A percentile compares a stretch with the other conserved stretches of the same genome.
These are phyloP conservation scores for Yamadazyma triangularis DNA, from an alignment of 1,139 yeast genomes.

Conservation along the genomic window DNA sequence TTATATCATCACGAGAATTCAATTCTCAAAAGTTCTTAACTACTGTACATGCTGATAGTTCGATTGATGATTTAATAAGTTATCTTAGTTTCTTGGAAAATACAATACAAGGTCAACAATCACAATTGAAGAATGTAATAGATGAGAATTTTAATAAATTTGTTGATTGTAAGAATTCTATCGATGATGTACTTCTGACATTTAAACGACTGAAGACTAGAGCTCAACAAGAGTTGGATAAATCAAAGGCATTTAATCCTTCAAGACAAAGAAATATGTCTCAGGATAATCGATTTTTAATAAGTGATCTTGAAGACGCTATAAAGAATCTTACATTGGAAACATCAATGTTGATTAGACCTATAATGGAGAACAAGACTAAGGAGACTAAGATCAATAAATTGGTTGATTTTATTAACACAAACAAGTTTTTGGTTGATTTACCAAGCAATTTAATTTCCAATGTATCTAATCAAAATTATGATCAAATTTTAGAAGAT, in stretches of 20 bases:
- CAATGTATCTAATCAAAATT: constrained; percentile 58
- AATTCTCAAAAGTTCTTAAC: constrained; percentile 66
- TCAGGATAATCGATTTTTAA: constrained; percentile 16
- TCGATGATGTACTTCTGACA: constrained; percentile 32
- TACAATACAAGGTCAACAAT: constrained; percentile 61
- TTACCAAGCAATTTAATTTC: constrained; percentile 58
- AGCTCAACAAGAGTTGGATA: constrained; percentile 35
- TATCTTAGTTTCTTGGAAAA: constrained; percentile 58
- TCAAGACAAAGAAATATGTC: constrained; percentile 18
- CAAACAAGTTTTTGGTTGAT: constrained; percentile 63
- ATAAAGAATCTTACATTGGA: constrained; percentile 47
- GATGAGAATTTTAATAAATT: constrained; percentile 73
- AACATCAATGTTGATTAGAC: constrained; percentile 70
- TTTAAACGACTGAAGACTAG: constrained; percentile 34
- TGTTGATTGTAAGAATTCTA: constrained; percentile 65
- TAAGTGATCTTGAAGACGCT: constrained; percentile 39
- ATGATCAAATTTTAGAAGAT: constrained; percentile 65
- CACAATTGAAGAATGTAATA: constrained; percentile 60
- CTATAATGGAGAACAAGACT: constrained; percentile 61
- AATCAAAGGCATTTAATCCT: constrained; percentile 37
- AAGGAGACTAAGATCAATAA: constrained; percentile 57
- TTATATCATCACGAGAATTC: constrained; percentile 71
- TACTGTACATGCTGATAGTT: constrained; percentile 65
- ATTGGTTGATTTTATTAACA: constrained; percentile 60
- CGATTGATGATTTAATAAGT: constrained; percentile 55